Base-by-base conservation (phyloP, 129 eudicot species). In the Calendula officinalis region DNA sequence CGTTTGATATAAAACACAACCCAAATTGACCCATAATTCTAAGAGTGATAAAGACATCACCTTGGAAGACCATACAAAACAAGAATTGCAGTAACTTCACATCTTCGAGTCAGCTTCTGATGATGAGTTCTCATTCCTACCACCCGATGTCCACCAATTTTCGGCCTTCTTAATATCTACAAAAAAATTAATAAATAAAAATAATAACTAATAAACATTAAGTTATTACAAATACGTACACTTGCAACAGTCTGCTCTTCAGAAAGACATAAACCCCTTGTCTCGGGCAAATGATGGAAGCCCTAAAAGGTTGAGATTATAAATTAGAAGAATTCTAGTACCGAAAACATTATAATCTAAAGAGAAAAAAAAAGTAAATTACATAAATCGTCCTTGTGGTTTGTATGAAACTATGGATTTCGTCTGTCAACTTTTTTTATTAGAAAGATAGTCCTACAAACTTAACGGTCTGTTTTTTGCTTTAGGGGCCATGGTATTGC, bases 41-140 rank as follows among this genome's bases (percentile, higher is more conserved):
- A 47, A 33, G 38, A 62, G 45, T 17, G 8, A 53, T 61, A 52
- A 51, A 51, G 41, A 30, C 42, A 39, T 57, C 70, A 94, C 99
- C 99, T 94, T 65, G 99, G 99, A 61, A 94, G 95, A 63, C 99
- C 99, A 67, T 85, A 94, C 55, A 94, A 60, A 50, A 86, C 92
- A 50, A 94, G 97, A 73, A 94, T 94, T 61, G 99, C 99, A 47
- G 99, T 94, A 60, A 94, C 99, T 74, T 89, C 99, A 80, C 94
- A 94, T 77, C 80, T 89, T 4, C 97, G 79, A 7, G 75, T 80
- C 47, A 94, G 84, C 73, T 84, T 94, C 35, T 94, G 99, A 64
- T 80, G 92, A 47, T 89, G 99, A 66, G 99, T 94, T 80, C 97
- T 88, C 80, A 94, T 80, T 75, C 97, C 99, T 11, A 89, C 71